Evolutionary conservation across 805 yeast species (phyloP), one percentile per base, ranked within the genome.

Genomic region (Kregervanrija pseudodelftensis): DNA sequence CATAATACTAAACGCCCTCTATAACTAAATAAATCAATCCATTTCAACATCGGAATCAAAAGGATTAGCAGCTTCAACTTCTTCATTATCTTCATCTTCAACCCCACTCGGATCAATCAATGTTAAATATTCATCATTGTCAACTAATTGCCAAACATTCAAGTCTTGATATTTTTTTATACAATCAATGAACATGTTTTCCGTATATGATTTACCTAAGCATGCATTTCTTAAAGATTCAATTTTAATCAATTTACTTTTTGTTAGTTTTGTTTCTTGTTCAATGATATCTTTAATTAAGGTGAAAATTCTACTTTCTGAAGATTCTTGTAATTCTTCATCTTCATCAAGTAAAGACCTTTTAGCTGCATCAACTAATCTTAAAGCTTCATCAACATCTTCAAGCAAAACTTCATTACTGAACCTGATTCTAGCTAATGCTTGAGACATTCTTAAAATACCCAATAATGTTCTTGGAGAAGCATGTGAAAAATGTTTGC

Each of bases 401-500:
- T 78, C 85, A 37, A 72, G 67, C 31, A 70, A 73, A 8, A 93
- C 98, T 14, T 59, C 66, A 49, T 82, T 73, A 46, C 82, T 81
- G 61, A 93, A 87, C 59, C 97, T 75, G 47, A 93, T 73, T 56
- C 96, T 76, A 0, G 99, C 98, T 50, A 86, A 73, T 1, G 97
- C 99, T 67, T 91, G 98, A 1, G 99, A 77, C 74, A 93, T 73
- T 68, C 99, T 82, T 53, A 93, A 68, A 41, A 95, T 82, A 54
- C 93, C 98, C 46, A 93, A 72, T 50, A 93, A 73, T 2, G 98
- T 89, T 72, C 99, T 82, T 46, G 98, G 97, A 1, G 99, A 90
- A 15, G 95, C 84, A 65, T 90, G 97, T 39, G 90, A 80, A 61
- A 91, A 91, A 44, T 88, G 85, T 56, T 77, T 76, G 44, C 76